Evolutionary conservation across 441 rosid species (phyloP).

Genomic region (Euphorbia celastroides): DNA sequence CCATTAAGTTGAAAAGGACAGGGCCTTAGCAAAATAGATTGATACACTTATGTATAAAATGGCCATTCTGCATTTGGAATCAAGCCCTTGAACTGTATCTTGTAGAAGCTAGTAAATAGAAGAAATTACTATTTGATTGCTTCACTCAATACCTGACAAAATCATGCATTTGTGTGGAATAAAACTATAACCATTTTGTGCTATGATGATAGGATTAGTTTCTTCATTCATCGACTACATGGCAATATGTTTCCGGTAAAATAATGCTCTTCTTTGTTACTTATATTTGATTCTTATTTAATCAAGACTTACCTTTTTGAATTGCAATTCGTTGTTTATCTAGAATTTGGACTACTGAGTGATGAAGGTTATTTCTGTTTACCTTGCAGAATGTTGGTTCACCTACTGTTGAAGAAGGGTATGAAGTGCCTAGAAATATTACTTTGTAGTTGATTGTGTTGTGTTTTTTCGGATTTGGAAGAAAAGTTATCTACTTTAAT

Average conservation of each 20-base stretch:
- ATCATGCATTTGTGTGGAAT: background rate
- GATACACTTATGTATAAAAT: too few relatives aligned
- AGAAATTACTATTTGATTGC: too few relatives aligned
- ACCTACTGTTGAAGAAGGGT: slow-evolving; percentile 15
- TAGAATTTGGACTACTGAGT: slow-evolving; percentile 2
- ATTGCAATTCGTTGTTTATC: background rate
- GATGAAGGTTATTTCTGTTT: background rate
- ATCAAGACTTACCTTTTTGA: background rate
- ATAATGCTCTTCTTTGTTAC: background rate
- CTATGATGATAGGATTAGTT: background rate
- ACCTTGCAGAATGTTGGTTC: slow-evolving; percentile 25
- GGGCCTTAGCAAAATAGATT: too few relatives aligned
- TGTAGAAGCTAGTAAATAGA: too few relatives aligned
- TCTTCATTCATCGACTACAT: background rate
- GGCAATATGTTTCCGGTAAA: background rate
- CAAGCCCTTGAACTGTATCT: too few relatives aligned
- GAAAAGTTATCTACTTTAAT: background rate
- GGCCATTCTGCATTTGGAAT: too few relatives aligned
- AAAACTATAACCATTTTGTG: too few relatives aligned
- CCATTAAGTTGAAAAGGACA: too few relatives aligned
- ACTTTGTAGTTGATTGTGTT: slow-evolving; percentile 4
- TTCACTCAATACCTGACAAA: too few relatives aligned
- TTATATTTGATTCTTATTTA: background rate
- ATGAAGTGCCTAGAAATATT: slow-evolving; percentile 25
- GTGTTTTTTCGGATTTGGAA: slow-evolving; percentile 16